These are phyloP conservation scores for Boletus tomentosulus DNA, from an alignment of 768 basidiomycete species.

Conservation along the genomic window DNA sequence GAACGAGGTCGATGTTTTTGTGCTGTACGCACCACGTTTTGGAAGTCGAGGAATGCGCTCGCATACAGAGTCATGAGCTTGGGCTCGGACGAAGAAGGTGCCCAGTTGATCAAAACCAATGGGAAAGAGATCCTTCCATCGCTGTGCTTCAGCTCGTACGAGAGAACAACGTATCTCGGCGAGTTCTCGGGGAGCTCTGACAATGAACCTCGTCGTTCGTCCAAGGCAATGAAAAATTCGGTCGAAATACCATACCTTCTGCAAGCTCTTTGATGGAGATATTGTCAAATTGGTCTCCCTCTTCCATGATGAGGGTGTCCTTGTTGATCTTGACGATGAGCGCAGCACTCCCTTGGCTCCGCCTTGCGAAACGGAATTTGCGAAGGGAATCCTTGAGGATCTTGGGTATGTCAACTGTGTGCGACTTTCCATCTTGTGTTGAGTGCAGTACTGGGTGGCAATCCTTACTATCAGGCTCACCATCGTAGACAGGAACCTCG, in stretches of 20 bases:
- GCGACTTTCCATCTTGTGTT: slow-evolving; percentile 15
- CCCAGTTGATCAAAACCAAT: slow-evolving; percentile 86
- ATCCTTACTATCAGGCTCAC: slow-evolving; percentile 13
- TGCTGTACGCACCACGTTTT: slow-evolving; percentile 55
- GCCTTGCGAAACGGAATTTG: slow-evolving; percentile 76
- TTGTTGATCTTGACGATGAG: slow-evolving; percentile 91
- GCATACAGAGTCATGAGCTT: slow-evolving; percentile 78
- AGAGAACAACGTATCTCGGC: slow-evolving; percentile 82
- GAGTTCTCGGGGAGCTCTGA: slow-evolving; percentile 84
- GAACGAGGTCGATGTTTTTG: background rate
- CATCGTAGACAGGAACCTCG: slow-evolving; percentile 10
- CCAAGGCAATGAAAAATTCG: background rate
- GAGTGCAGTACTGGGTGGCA: background rate
- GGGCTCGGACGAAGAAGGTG: slow-evolving; percentile 72
- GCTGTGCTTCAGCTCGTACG: slow-evolving; percentile 71
- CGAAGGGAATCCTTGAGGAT: slow-evolving; percentile 72
- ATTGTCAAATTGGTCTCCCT: slow-evolving; percentile 74
- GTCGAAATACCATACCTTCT: slow-evolving; percentile 54
- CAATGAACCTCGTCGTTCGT: background rate
- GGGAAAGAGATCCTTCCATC: slow-evolving; percentile 87
- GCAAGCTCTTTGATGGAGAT: slow-evolving; percentile 80
- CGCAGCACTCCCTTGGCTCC: slow-evolving; percentile 65
- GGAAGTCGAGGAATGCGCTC: slow-evolving; percentile 76
- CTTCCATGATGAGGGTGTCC: slow-evolving; percentile 72
- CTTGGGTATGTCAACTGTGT: slow-evolving; percentile 82